Evolutionary conservation across 768 basidiomycete genomes (phyloP), one percentile per base, ranked within the genome.

Genomic region (Boletus reticulatus): DNA sequence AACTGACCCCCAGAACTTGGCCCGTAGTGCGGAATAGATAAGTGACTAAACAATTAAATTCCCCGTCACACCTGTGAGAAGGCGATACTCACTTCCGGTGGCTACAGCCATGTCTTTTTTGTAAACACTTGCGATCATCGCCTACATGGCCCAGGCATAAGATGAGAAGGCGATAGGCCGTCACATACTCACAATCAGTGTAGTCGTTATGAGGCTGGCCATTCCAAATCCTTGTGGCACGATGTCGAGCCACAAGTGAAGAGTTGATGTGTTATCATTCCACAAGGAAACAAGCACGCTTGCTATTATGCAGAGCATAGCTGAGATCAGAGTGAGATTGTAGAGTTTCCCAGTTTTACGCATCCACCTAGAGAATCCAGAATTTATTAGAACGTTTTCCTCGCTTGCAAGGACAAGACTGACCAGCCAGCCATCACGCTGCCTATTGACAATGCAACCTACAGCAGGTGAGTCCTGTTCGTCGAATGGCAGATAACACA

Each of bases 21-120:
- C 95, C 95, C 17, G 92, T 89, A 9, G 93, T 94, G 59, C 95
- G 79, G 78, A 95, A 96, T 45, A 97, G 78, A 72, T 98, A 98
- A 32, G 90, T 91, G 64, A 95, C 94, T 96, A 62, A 6, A 49
- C 27, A n/a, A 49, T 51, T 37, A 66, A 58, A 52, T 46, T 36
- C 22, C 32, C 19, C 12, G n/a, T 48, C 42, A 57, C 48, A 36
- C 24, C 38, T 52, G 41, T 52, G 53, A 48, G 48, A 57, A 58
- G 34, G 48, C 51, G 51, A 29, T 60, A 77, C 89, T 76, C 74
- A 94, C 93, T 89, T 69, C 93, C 93, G 34, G 89, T 95, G 49
- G 92, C 92, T 42, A 96, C 85, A 12, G 93, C 86, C 79, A 92
- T 83, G 62, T 94, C 91, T 68, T 88, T 82, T 65, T 86, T 84